Evolutionary conservation across 2,329 filamentous ascomycete genomes (phyloP).

Genomic region (Aspergillus thermomutatus): DNA sequence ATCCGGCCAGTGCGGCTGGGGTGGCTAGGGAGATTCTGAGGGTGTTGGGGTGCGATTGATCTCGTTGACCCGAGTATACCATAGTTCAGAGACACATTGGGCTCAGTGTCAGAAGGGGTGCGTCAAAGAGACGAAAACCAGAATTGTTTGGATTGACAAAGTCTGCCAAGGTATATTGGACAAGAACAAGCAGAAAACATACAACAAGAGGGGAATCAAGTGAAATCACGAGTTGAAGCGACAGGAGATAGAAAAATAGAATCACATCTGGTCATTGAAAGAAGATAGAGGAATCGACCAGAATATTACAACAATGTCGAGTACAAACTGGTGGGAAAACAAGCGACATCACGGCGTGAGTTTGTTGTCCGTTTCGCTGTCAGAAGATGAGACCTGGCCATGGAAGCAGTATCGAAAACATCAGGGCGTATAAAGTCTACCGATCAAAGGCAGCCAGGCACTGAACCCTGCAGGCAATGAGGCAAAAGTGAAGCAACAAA

Average conservation of each 20-base stretch:
- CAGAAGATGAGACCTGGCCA: not conserved
- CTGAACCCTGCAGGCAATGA: not conserved
- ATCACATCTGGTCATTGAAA: conserved; percentile 6
- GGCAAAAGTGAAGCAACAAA: conserved; percentile 4
- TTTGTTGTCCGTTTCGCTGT: conserved; percentile 8
- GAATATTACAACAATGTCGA: conserved; percentile 6
- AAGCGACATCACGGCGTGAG: conserved; percentile 13
- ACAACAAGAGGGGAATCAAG: conserved; percentile 12
- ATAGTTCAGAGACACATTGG: no score
- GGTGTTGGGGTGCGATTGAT: conserved; percentile 18
- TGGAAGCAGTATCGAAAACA: not conserved
- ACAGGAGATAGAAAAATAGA: conserved; percentile 13
- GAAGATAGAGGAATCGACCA: conserved; percentile 1
- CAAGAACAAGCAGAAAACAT: conserved; percentile 13
- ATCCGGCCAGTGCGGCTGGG: conserved; percentile 42
- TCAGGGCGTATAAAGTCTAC: not conserved
- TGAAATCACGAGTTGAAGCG: conserved; percentile 21
- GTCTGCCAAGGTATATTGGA: conserved; percentile 18
- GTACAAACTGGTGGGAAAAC: not conserved
- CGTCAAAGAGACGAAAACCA: not conserved
- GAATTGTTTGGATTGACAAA: conserved; percentile 10
- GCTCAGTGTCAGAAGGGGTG: not conserved
- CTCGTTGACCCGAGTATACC: not conserved
- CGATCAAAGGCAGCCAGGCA: not conserved
- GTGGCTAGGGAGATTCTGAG: conserved; percentile 45